A percentile compares a stretch with the other conserved stretches of the same genome.
These are phyloP conservation scores for Penicillium sp. DNA, from an alignment of 2,329 filamentous ascomycete genomes.

Conservation along the genomic window DNA sequence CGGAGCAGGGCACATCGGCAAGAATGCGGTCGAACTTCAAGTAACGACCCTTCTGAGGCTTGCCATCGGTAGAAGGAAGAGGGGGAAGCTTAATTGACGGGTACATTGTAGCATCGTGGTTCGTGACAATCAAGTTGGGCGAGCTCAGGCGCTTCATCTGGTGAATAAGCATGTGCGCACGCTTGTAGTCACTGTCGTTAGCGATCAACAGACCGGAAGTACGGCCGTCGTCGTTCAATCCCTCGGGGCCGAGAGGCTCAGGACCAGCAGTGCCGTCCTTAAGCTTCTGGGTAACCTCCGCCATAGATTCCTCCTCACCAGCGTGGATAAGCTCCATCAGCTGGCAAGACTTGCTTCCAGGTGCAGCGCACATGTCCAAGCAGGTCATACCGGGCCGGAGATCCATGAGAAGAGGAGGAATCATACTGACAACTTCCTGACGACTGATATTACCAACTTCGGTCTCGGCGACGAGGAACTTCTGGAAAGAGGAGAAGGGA, in stretches of 20 bases:
- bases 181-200: constrained; percentile 95
- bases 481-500: constrained; percentile 93
- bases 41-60: constrained; percentile 63
- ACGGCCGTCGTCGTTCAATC: constrained; percentile 72
- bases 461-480: constrained; percentile 96
- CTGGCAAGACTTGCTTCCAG: constrained; percentile 95
- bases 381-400: constrained; percentile 88
- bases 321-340: constrained; percentile 90
- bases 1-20: constrained; percentile 94
- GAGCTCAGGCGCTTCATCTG: constrained; percentile 97
- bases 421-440: constrained; percentile 99
- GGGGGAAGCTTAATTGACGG: constrained; percentile 84
- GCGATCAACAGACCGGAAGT: constrained; percentile 90
- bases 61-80: constrained; percentile 53
- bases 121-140: constrained; percentile 93
- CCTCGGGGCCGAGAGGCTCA: constrained; percentile 49
- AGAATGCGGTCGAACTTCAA: constrained; percentile 96
- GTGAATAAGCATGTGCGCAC: constrained; percentile 94
- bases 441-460: constrained; percentile 96
- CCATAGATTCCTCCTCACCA: constrained; percentile 85
- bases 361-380: constrained; percentile 92
- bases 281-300: constrained; percentile 66
- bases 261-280: constrained; percentile 61
- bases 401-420: constrained; percentile 90
- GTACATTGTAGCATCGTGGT: constrained; percentile 95